A percentile compares a stretch with the other conserved stretches of the same genome.
Evolutionary conservation across 495 filamentous ascomycete genomes (phyloP).

Genomic region (Viridothelium virens): DNA sequence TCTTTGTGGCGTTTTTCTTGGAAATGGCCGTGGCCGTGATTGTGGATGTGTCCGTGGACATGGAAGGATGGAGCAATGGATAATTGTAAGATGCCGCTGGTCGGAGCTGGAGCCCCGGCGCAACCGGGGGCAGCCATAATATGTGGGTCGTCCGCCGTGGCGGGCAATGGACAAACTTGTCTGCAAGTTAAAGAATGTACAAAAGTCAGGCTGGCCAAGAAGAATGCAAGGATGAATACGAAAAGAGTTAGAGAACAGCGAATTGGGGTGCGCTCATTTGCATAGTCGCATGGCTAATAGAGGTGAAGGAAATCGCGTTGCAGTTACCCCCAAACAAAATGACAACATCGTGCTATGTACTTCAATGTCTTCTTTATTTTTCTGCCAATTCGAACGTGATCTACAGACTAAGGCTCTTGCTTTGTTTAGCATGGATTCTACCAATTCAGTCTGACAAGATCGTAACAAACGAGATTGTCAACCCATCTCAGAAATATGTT

Average conservation of each 20-base stretch:
- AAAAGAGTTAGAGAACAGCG: slow-evolving; percentile 21
- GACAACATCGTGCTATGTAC: too few species aligned
- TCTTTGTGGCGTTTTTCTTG: background rate
- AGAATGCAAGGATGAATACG: slow-evolving; percentile 47
- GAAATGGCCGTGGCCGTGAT: background rate
- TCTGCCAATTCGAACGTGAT: too few species aligned
- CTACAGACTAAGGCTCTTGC: too few species aligned
- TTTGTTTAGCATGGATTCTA: too few species aligned
- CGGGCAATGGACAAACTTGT: slow-evolving; percentile 30
- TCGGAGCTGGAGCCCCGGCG: background rate
- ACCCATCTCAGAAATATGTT: too few species aligned
- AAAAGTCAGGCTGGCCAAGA: slow-evolving; percentile 51
- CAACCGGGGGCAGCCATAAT: background rate
- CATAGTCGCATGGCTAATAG: background rate
- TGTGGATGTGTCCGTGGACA: background rate
- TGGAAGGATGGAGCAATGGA: background rate
- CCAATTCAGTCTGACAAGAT: too few species aligned
- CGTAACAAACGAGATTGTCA: too few species aligned
- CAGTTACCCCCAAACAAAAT: background rate
- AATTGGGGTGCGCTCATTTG: background rate
- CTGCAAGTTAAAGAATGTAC: slow-evolving; percentile 35
- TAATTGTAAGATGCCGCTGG: too few species aligned
- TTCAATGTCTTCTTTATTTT: too few species aligned
- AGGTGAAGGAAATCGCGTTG: background rate
- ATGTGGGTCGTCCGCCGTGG: slow-evolving; percentile 6